These are phyloP conservation scores for Anaeromyces robustus DNA, from an alignment of 192 early-diverging fungal genomes.

Conservation along the genomic window DNA sequence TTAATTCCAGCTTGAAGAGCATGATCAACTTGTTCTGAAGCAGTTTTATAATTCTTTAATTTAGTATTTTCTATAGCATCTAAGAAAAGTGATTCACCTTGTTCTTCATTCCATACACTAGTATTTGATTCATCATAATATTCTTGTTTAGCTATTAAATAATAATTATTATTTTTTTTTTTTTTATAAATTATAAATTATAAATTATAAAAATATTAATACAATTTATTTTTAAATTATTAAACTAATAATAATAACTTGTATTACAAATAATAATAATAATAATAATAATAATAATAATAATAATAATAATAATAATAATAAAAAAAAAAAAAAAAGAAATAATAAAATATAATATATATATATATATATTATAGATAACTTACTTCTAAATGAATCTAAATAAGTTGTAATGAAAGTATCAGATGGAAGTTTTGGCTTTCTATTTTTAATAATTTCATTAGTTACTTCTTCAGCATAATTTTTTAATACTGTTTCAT, in stretches of 20 bases:
- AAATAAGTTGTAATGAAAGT: constrained; percentile 87
- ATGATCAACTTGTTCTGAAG: neutral
- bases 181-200: too few relatives aligned
- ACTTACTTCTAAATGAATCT: constrained; percentile 62
- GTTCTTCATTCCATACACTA: neutral
- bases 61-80: neutral
- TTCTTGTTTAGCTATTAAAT: neutral
- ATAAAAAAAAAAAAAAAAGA: too few relatives aligned
- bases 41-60: neutral
- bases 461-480: constrained; percentile 59
- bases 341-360: too few relatives aligned
- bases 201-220: too few relatives aligned
- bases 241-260: too few relatives aligned
- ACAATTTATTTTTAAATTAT: too few relatives aligned
- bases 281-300: too few relatives aligned
- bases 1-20: neutral
- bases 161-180: neutral
- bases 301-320: too few relatives aligned
- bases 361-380: too few relatives aligned
- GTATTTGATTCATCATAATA: neutral
- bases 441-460: constrained; percentile 42
- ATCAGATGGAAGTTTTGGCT: constrained; percentile 55
- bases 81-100: neutral
- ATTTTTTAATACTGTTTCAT: constrained; percentile 78
- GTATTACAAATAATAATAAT: too few relatives aligned